Evolutionary conservation across 768 basidiomycete species (phyloP).

Genomic region (Boletus sp.): DNA sequence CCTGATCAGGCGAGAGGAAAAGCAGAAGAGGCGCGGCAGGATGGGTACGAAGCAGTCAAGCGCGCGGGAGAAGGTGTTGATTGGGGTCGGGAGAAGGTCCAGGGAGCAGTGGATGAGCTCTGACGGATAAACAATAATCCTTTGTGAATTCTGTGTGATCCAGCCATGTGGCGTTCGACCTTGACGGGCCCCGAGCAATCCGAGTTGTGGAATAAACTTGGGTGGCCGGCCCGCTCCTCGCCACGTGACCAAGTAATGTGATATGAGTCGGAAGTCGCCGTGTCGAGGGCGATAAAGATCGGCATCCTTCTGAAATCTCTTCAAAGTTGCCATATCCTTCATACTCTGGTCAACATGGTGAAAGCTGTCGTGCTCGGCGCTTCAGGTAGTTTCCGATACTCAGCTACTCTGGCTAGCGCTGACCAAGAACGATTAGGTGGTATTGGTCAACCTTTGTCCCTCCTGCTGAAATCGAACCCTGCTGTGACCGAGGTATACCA

Average conservation of each 20-base stretch:
- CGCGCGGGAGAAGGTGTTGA: constrained; percentile 13
- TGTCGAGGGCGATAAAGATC: constrained; percentile 18
- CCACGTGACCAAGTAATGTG: neutral
- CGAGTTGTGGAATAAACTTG: no score
- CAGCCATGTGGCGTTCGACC: neutral
- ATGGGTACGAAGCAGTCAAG: constrained; percentile 19
- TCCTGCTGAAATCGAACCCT: constrained; percentile 86
- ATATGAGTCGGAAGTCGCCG: constrained; percentile 15
- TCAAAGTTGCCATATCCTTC: neutral
- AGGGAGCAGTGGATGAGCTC: constrained; percentile 32
- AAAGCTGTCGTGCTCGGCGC: constrained; percentile 97
- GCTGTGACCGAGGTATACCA: constrained; percentile 67
- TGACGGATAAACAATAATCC: neutral
- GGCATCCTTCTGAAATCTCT: neutral
- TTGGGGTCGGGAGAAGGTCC: constrained; percentile 6
- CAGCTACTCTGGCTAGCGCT: neutral
- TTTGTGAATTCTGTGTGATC: neutral
- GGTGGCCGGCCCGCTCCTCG: no score
- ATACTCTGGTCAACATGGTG: constrained; percentile 25
- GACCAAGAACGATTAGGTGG: constrained; percentile 57
- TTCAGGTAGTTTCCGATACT: constrained; percentile 55
- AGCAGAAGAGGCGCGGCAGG: constrained; percentile 26
- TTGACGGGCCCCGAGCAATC: neutral
- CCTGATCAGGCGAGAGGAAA: constrained; percentile 24
- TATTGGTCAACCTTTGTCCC: constrained; percentile 94